Conservation (phyloP, 164 flowering plant species). For the Malania oleifera region DNA sequence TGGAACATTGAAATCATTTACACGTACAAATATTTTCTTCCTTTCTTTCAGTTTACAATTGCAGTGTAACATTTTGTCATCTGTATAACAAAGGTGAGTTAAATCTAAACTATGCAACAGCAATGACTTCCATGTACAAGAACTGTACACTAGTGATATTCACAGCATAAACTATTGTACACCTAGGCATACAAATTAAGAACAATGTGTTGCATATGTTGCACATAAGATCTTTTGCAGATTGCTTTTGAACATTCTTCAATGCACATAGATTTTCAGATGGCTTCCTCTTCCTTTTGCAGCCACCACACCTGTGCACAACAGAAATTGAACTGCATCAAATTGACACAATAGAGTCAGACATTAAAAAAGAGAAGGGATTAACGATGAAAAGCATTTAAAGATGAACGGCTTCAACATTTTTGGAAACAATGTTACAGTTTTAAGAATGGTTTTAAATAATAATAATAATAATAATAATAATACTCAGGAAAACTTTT, state of each 20-base stretch:
- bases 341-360: neutral
- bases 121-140: neutral
- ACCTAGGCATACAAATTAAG: neutral
- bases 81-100: neutral
- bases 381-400: too few relatives aligned
- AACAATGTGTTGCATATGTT: neutral
- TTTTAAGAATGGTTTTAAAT: too few relatives aligned
- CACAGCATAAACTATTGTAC: neutral
- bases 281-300: neutral
- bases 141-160: neutral
- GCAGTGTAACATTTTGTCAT: neutral
- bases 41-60: neutral
- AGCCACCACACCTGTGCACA: slow-evolving; percentile 1
- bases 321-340: slow-evolving; percentile 4
- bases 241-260: neutral
- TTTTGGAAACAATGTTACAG: too few relatives aligned
- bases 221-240: neutral
- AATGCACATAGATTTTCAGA: neutral
- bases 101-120: neutral
- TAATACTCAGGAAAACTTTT: too few relatives aligned
- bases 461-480: too few relatives aligned
- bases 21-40: neutral
- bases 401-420: too few relatives aligned
- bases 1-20: neutral
- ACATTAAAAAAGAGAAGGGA: neutral